A percentile compares a stretch with the other conserved stretches of the same genome.
These are phyloP conservation scores for Curvularia verruculosa DNA, from an alignment of 2,329 filamentous ascomycete species.

Conservation along the genomic window DNA sequence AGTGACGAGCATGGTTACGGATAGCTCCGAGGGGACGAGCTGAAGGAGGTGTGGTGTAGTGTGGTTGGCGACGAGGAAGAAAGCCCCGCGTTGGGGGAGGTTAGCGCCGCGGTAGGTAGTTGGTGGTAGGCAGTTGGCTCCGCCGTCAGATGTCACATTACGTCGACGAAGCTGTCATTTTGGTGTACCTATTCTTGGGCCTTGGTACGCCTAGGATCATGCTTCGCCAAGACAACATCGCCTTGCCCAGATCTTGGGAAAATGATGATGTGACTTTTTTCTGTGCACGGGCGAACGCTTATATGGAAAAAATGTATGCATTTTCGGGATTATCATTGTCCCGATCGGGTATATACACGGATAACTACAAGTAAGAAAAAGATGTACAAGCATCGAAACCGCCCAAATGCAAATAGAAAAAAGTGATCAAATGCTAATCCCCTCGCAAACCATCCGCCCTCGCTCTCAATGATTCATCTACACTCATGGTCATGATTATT, in stretches of 20 bases:
- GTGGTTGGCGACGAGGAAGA: not conserved
- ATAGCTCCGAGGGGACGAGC: not conserved
- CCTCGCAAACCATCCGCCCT: not conserved
- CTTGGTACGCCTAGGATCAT: not conserved
- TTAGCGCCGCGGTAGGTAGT: not conserved
- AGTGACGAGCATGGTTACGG: not conserved
- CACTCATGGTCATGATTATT: not conserved
- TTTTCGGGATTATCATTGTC: not conserved
- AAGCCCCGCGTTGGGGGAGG: not conserved
- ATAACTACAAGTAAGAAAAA: slow-evolving; percentile 1
- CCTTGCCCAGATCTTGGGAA: not conserved
- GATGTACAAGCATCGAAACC: slow-evolving; percentile 4
- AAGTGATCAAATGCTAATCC: not conserved
- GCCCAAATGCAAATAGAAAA: not conserved
- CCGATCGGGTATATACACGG: slow-evolving; percentile 3
- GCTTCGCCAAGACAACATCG: not conserved
- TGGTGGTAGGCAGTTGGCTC: not conserved
- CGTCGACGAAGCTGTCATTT: not conserved
- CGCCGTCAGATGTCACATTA: not conserved
- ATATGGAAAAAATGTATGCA: not conserved
- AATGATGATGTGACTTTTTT: no score
- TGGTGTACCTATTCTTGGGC: not conserved
- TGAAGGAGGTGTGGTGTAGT: not conserved
- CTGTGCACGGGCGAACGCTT: no score
- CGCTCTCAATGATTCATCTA: not conserved